Conservation (phyloP, 163 green algal species). For the Scenedesmus sp. region DNA sequence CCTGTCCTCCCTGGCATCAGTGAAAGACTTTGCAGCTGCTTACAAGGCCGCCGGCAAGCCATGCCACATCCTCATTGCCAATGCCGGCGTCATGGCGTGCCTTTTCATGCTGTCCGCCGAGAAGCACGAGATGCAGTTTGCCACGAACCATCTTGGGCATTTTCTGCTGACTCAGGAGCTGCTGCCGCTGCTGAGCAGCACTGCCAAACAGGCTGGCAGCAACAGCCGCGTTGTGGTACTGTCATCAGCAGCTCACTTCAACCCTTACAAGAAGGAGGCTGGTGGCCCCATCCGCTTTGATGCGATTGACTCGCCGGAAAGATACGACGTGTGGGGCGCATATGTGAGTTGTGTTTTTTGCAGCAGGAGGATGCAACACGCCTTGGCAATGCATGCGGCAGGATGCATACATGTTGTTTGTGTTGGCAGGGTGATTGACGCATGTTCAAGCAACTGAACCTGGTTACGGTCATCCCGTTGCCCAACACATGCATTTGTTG, state of each 20-base stretch:
- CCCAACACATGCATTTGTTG: not conserved
- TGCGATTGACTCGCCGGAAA: conserved; percentile 30
- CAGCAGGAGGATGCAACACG: not conserved
- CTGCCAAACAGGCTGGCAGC: not conserved
- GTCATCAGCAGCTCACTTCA: conserved; percentile 42
- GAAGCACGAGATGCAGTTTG: conserved; percentile 63
- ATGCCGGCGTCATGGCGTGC: conserved; percentile 64
- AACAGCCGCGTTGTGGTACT: conserved; percentile 42
- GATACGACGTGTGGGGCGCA: conserved; percentile 22
- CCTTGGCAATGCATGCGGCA: not conserved
- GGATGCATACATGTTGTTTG: not conserved
- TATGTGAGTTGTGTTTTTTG: conserved; percentile 4
- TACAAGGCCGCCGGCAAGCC: conserved; percentile 48
- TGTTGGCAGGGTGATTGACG: not conserved
- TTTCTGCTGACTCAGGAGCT: conserved; percentile 43
- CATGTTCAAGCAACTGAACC: not conserved
- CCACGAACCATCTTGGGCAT: conserved; percentile 62
- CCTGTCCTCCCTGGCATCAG: conserved; percentile 62
- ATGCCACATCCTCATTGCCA: conserved; percentile 42
- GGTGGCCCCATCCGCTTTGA: conserved; percentile 29
- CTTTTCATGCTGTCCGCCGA: conserved; percentile 52
- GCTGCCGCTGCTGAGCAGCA: conserved; percentile 11
- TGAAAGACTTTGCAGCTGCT: conserved; percentile 48
- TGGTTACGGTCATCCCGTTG: too few relatives aligned
- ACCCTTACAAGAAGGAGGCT: conserved; percentile 5